A percentile compares a stretch with the other conserved stretches of the same genome.
Evolutionary conservation across 768 basidiomycete genomes (phyloP).

Genomic region (Psilocybe sp.): DNA sequence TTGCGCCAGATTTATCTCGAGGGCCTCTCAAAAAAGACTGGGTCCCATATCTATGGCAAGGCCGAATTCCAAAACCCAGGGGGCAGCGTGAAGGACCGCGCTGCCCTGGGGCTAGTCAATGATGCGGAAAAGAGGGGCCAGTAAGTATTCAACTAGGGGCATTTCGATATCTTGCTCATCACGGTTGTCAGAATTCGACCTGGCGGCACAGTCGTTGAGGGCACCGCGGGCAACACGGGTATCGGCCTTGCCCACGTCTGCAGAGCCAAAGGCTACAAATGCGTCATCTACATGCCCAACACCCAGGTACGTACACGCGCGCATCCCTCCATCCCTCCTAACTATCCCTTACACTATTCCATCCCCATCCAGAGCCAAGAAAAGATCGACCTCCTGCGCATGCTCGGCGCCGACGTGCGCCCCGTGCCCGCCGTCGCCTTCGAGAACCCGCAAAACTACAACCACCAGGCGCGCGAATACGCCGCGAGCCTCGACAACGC

Average conservation of each 20-base stretch:
- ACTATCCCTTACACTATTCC: background rate
- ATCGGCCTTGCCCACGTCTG: slow-evolving; percentile 96
- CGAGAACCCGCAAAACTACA: slow-evolving; percentile 94
- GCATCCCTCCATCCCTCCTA: background rate
- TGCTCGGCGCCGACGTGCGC: slow-evolving; percentile 96
- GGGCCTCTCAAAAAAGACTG: slow-evolving; percentile 76
- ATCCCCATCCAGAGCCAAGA: slow-evolving; percentile 76
- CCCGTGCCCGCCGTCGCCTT: slow-evolving; percentile 97
- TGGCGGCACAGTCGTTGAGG: slow-evolving; percentile 97
- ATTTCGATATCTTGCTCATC: background rate
- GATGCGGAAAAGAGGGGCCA: slow-evolving; percentile 84
- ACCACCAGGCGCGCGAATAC: slow-evolving; percentile 92
- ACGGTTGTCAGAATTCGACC: slow-evolving; percentile 59
- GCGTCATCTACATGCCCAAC: slow-evolving; percentile 99
- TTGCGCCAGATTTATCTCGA: slow-evolving; percentile 74
- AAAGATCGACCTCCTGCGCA: slow-evolving; percentile 94
- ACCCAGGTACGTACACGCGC: slow-evolving; percentile 56
- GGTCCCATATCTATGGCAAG: slow-evolving; percentile 87
- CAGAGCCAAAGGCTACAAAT: slow-evolving; percentile 88
- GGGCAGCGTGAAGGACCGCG: slow-evolving; percentile 96
- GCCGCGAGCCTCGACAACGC: slow-evolving; percentile 74
- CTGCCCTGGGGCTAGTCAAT: slow-evolving; percentile 82
- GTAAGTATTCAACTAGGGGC: slow-evolving; percentile 40
- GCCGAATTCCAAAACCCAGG: slow-evolving; percentile 99
- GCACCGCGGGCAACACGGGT: slow-evolving; percentile 97